phyloP scores from a whole-genome alignment of 345 rosid genomes.

The Populus deltoides region DNA sequence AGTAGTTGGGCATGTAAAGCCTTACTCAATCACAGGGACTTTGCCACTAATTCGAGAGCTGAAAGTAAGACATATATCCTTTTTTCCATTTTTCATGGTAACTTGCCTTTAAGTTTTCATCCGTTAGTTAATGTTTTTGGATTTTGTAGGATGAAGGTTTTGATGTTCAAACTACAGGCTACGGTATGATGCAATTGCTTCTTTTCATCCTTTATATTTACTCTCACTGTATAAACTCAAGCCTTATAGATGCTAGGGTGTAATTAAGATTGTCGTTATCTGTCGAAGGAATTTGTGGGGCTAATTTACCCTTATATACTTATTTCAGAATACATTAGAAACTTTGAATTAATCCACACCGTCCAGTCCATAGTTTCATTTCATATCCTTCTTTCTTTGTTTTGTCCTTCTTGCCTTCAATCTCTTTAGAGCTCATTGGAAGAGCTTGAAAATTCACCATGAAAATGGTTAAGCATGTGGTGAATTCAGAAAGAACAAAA shows the following conservation, averaged over 20 bases:
- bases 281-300: background rate
- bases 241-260: background rate
- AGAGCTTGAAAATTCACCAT: background rate
- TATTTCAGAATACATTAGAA: background rate
- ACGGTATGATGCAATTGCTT: constrained; percentile 46
- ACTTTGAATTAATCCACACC: background rate
- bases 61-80: constrained; percentile 45
- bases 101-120: background rate
- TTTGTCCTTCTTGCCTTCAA: background rate
- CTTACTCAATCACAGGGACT: constrained; percentile 93
- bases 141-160: constrained; percentile 81
- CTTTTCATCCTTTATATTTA: background rate
- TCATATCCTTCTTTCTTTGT: background rate
- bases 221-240: background rate
- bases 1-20: constrained; percentile 84
- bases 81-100: background rate
- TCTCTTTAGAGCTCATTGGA: background rate
- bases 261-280: background rate
- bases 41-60: constrained; percentile 88
- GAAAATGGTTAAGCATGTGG: background rate
- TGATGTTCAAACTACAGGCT: constrained; percentile 91
- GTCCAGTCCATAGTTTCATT: background rate
- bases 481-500: background rate
- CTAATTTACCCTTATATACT: background rate
- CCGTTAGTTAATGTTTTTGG: constrained; percentile 2